A percentile compares a stretch with the other conserved stretches of the same genome.
These are phyloP conservation scores for Chlamydomonas urium DNA, from an alignment of 139 green algal species.

Conservation along the genomic window DNA sequence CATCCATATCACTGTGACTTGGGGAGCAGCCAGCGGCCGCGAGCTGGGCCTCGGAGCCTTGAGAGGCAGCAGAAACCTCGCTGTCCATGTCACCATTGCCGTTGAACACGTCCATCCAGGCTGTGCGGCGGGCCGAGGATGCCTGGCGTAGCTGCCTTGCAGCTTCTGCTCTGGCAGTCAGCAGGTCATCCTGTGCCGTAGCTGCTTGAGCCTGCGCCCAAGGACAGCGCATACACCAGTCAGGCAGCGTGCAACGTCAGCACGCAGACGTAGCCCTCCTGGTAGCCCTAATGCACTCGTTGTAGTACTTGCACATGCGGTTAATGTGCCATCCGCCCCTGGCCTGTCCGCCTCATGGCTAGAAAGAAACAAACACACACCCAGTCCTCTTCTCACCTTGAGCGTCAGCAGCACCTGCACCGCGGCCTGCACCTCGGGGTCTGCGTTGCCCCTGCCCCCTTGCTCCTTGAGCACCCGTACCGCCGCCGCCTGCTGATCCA, in stretches of 20 bases:
- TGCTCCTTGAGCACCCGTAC: constrained; percentile 32
- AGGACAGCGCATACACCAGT: too few species aligned
- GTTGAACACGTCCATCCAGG: background rate
- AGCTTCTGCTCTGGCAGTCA: background rate
- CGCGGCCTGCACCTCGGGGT: constrained; percentile 17
- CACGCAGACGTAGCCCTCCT: too few species aligned
- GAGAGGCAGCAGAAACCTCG: too few species aligned
- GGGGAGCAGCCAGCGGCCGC: too few species aligned
- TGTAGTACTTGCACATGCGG: too few species aligned
- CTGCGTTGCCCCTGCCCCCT: constrained; percentile 16
- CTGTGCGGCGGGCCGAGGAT: background rate
- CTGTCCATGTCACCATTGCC: background rate
- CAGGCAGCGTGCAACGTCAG: too few species aligned
- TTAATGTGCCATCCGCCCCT: too few species aligned
- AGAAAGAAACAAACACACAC: constrained; percentile 1
- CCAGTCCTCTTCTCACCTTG: constrained; percentile 17
- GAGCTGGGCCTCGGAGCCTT: too few species aligned
- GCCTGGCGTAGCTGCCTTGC: background rate
- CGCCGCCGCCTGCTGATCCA: constrained; percentile 17
- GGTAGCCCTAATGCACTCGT: too few species aligned
- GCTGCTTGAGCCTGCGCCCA: background rate
- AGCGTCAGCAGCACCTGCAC: constrained; percentile 20
- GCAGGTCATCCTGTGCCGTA: background rate
- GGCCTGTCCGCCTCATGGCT: too few species aligned
- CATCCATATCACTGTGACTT: too few species aligned